Conservation (phyloP, 306 rosid species). For the Lotus japonicus region DNA sequence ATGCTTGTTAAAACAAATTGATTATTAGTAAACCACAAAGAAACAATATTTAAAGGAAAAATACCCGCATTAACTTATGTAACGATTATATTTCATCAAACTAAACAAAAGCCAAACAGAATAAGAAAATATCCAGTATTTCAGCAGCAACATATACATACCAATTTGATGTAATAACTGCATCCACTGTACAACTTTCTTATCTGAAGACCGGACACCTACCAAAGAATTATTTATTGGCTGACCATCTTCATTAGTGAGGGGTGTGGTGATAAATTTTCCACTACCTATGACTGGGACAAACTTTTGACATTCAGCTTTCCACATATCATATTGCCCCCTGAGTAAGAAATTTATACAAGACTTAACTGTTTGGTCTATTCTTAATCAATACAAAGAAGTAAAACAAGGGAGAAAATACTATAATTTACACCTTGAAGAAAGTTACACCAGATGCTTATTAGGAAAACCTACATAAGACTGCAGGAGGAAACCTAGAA, state of each 20-base stretch:
- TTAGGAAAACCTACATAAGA: neutral
- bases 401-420: neutral
- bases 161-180: slow-evolving; percentile 81
- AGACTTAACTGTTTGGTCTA: neutral
- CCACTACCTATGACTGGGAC: slow-evolving; percentile 75
- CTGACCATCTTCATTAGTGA: slow-evolving; percentile 45
- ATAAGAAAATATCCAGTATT: neutral
- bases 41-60: neutral
- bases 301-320: slow-evolving; percentile 79
- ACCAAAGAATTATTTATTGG: slow-evolving; percentile 40
- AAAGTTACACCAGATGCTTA: neutral
- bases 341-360: slow-evolving; percentile 37
- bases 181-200: slow-evolving; percentile 72
- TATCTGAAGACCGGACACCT: slow-evolving; percentile 38
- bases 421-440: neutral
- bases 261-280: slow-evolving; percentile 56
- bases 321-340: slow-evolving; percentile 70
- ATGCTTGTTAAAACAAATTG: slow-evolving; percentile 14
- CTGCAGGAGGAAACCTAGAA: neutral
- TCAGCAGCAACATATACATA: slow-evolving; percentile 27
- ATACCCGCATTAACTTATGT: neutral
- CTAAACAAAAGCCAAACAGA: slow-evolving; percentile 6
- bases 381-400: neutral
- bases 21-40: neutral
- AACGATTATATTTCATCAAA: neutral